Conservation (phyloP, 495 filamentous ascomycete genomes). For the Opeltia flavorubescens region DNA sequence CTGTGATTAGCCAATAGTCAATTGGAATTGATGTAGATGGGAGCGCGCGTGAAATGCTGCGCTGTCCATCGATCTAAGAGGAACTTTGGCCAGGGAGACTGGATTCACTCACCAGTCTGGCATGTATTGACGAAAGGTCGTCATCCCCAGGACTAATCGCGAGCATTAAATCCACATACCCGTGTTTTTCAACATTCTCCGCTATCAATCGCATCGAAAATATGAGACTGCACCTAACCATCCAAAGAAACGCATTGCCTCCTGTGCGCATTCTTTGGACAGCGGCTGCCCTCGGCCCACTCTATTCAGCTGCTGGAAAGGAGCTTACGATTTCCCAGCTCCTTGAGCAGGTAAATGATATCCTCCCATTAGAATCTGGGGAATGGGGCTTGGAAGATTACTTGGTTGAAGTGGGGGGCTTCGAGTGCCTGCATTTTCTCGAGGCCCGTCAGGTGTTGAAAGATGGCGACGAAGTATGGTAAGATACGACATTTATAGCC, state of each 20-base stretch:
- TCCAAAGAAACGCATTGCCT: slow-evolving; percentile 71
- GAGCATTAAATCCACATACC: not conserved
- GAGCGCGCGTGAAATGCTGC: too few relatives aligned
- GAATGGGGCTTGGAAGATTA: slow-evolving; percentile 91
- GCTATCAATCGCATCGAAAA: slow-evolving; percentile 3
- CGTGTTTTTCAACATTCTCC: not conserved
- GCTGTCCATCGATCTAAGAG: too few relatives aligned
- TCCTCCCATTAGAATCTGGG: slow-evolving; percentile 68
- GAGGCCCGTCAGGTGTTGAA: slow-evolving; percentile 53
- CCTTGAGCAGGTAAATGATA: slow-evolving; percentile 68
- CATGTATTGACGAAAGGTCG: too few relatives aligned
- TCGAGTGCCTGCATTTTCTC: slow-evolving; percentile 84
- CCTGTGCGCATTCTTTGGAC: slow-evolving; percentile 64
- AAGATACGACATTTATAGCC: slow-evolving; percentile 19
- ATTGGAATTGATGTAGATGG: too few relatives aligned
- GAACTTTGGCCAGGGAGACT: not conserved
- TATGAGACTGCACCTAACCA: slow-evolving; percentile 72
- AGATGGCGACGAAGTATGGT: slow-evolving; percentile 78
- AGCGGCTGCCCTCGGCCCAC: slow-evolving; percentile 25
- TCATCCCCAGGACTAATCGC: not conserved
- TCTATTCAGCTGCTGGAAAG: slow-evolving; percentile 34
- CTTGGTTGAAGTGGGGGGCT: slow-evolving; percentile 67
- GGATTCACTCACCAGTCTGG: not conserved
- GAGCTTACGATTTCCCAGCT: slow-evolving; percentile 64
- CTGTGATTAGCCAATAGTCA: too few relatives aligned